A percentile compares a stretch with the other conserved stretches of the same genome.
Conservation (phyloP, 257 asterid genomes). For the Prunella vulgaris region DNA sequence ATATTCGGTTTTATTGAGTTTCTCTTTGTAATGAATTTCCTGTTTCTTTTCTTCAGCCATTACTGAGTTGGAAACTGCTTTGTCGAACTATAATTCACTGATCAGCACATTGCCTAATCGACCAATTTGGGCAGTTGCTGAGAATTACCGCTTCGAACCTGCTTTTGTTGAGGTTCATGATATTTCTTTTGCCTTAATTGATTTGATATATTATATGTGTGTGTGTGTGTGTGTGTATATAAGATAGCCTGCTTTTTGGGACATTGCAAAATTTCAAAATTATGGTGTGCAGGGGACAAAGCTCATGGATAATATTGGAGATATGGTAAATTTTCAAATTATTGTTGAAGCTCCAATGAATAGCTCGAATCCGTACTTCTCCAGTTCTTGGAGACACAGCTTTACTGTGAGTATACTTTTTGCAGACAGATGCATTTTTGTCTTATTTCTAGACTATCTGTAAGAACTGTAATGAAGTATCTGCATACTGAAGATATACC, state of each 20-base stretch:
- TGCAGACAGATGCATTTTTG: background rate
- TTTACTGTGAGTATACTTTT: constrained; percentile 38
- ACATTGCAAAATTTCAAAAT: background rate
- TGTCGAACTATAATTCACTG: constrained; percentile 46
- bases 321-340: constrained; percentile 50
- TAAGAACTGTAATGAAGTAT: background rate
- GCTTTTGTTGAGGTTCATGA: constrained; percentile 55
- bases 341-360: constrained; percentile 60
- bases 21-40: background rate
- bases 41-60: constrained; percentile 32
- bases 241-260: background rate
- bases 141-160: constrained; percentile 70
- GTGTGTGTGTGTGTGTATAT: too few species aligned
- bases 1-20: background rate
- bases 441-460: background rate
- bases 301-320: constrained; percentile 58
- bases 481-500: background rate
- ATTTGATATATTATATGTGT: background rate
- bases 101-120: constrained; percentile 25
- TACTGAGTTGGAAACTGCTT: constrained; percentile 48
- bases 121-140: constrained; percentile 77
- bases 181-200: background rate
- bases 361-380: constrained; percentile 61
- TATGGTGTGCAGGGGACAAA: constrained; percentile 37
- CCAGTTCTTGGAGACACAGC: constrained; percentile 67